These are phyloP conservation scores for Yarrowia sp. DNA, from an alignment of 805 yeast species.

Conservation along the genomic window DNA sequence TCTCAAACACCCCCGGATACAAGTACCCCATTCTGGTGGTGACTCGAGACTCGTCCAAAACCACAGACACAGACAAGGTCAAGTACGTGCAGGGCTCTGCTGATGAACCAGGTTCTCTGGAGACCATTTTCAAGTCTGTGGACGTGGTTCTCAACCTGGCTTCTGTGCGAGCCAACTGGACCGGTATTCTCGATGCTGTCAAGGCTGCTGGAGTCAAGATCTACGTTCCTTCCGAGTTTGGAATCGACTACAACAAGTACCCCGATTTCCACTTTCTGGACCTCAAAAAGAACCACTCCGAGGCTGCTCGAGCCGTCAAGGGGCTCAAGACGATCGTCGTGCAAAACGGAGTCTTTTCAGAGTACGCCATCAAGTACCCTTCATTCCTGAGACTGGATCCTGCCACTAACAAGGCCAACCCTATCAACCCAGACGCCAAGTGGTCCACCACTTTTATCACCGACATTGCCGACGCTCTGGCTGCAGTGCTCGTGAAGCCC, in stretches of 20 bases:
- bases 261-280: conserved; percentile 13
- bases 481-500: conserved; percentile 30
- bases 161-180: conserved; percentile 38
- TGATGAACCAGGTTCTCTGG: conserved; percentile 27
- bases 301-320: conserved; percentile 27
- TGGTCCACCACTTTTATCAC: conserved; percentile 29
- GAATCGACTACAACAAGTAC: conserved; percentile 40
- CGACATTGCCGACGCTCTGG: conserved; percentile 34
- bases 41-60: conserved; percentile 45
- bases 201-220: conserved; percentile 46
- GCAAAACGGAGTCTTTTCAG: conserved; percentile 30
- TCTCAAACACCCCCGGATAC: conserved; percentile 44
- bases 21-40: conserved; percentile 52
- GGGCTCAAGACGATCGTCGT: conserved; percentile 34
- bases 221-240: conserved; percentile 62
- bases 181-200: conserved; percentile 43
- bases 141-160: conserved; percentile 52
- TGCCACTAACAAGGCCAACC: conserved; percentile 1
- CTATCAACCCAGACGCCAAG: conserved; percentile 28
- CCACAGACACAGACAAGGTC: conserved; percentile 31
- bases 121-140: conserved; percentile 42
- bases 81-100: conserved; percentile 26
- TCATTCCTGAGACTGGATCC: background rate
- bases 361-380: conserved; percentile 23
- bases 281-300: conserved; percentile 27